Evolutionary conservation across 2,329 filamentous ascomycete species (phyloP).

Genomic region (Neophaeococcomyces mojaviensis): DNA sequence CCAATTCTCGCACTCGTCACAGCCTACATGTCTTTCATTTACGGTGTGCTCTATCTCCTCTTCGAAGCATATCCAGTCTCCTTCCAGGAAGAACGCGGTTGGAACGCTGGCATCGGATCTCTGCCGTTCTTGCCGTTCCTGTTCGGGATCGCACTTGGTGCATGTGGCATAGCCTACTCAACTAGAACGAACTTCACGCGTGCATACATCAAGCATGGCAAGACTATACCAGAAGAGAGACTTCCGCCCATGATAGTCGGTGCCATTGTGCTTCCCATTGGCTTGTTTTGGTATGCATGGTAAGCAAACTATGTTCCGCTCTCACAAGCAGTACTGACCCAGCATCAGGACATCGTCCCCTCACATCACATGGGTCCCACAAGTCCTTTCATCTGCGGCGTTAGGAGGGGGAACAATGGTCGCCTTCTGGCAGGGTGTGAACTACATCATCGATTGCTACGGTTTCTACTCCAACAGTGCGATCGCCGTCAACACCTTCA

Average conservation of each 20-base stretch:
- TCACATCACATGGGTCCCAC: conserved; percentile 37
- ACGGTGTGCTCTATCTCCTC: conserved; percentile 28
- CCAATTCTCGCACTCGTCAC: conserved; percentile 44
- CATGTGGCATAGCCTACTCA: conserved; percentile 30
- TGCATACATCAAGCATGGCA: conserved; percentile 32
- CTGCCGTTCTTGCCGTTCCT: conserved; percentile 33
- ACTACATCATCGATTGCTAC: conserved; percentile 38
- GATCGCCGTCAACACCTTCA: conserved; percentile 32
- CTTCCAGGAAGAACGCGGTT: conserved; percentile 32
- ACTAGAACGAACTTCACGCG: conserved; percentile 35
- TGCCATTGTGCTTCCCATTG: conserved; percentile 34
- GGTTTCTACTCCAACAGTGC: conserved; percentile 34
- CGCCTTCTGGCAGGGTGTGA: conserved; percentile 38
- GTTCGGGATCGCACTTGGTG: conserved; percentile 27
- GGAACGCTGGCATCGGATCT: conserved; percentile 31
- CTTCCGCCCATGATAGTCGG: conserved; percentile 40
- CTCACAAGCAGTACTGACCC: conserved; percentile 6
- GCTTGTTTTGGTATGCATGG: conserved; percentile 45
- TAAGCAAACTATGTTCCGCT: conserved; percentile 13
- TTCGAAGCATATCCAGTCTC: conserved; percentile 37
- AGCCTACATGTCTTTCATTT: conserved; percentile 35
- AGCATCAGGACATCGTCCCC: conserved; percentile 27
- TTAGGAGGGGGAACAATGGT: conserved; percentile 39
- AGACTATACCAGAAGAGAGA: conserved; percentile 34
- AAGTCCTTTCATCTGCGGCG: conserved; percentile 36